phyloP scores from a whole-genome alignment of 495 filamentous ascomycete species.

The Cenococcum geophilum region DNA sequence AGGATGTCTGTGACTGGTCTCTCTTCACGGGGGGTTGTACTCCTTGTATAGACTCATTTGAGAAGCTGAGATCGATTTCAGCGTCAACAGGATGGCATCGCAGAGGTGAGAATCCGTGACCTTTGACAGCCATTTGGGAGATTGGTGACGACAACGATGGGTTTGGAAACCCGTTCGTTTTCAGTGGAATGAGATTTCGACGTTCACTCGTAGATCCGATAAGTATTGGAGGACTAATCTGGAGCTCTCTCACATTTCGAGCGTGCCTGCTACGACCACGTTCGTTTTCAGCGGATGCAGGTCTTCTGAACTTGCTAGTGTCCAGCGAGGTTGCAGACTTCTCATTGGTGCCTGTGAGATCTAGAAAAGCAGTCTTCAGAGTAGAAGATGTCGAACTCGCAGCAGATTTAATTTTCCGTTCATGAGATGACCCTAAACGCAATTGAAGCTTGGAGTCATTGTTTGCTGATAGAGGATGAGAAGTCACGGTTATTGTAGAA shows the following conservation, averaged over 20 bases:
- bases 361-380: slow-evolving; percentile 10
- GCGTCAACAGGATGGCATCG: slow-evolving; percentile 23
- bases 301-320: not conserved
- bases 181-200: slow-evolving; percentile 17
- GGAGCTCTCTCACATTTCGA: slow-evolving; percentile 12
- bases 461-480: not conserved
- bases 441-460: not conserved
- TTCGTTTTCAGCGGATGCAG: slow-evolving; percentile 7
- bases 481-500: not conserved
- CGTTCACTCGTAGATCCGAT: slow-evolving; percentile 21
- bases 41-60: not conserved
- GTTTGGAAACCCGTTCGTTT: slow-evolving; percentile 7
- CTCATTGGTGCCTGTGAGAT: slow-evolving; percentile 16
- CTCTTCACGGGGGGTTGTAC: not conserved
- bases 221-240: slow-evolving; percentile 24
- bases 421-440: slow-evolving; percentile 11
- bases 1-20: not conserved
- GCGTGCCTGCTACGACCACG: not conserved
- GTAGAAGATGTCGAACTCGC: slow-evolving; percentile 10
- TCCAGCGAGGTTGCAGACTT: slow-evolving; percentile 5
- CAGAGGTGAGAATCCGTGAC: slow-evolving; percentile 19
- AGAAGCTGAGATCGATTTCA: slow-evolving; percentile 15
- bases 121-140: not conserved
- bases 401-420: slow-evolving; percentile 15
- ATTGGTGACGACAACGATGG: not conserved